Evolutionary conservation across 2,329 filamentous ascomycete species (phyloP), one percentile per base, ranked within the genome.

Genomic region (Aspergillus vadensis): DNA sequence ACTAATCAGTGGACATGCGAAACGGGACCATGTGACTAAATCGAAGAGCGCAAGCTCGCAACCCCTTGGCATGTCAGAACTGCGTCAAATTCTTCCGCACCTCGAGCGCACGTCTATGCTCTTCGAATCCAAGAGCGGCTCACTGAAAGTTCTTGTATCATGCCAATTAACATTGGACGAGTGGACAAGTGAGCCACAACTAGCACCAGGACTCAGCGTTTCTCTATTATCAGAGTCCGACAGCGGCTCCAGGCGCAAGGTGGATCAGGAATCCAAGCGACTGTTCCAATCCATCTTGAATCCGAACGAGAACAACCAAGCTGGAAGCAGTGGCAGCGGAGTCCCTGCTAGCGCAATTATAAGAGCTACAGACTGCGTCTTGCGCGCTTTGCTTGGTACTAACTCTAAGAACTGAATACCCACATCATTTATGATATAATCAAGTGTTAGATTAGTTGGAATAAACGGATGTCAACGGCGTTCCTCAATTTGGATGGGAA

Each of bases 161-260:
- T 78, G 76, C 59, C 61, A 67, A 5, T 59, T 79, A 47, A 62
- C 53, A 12, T 64, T 79, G 39, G 76, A 79, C 58, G 69, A 74
- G 23, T 79, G 77, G 77, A 76, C 75, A 17, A 70, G 76, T 38
- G 77, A 79, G 57, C 74, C 76, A 3, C 72, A 73, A 19, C 63
- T 79, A n/a, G 64, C 65, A 17, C 72, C 76, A 2, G 72, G 72
- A 53, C 70, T 79, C 25, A 76, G 69, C 49, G 66, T 78, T 17
- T 72, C 72, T 6, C 49, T 63, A 3, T 57, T 65, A 6, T 57
- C 54, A 8, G 60, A 59, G 51, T 58, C 47, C 3, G 57, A 58
- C 38, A 51, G 55, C 10, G 59, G 21, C 5, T 39, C 63, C 7
- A 59, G 66, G 41, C 66, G 55, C 43, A 78, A 75, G 43, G 65